These are phyloP conservation scores for Nyssa sinensis DNA, from an alignment of 148 eudicot genomes.

Conservation along the genomic window DNA sequence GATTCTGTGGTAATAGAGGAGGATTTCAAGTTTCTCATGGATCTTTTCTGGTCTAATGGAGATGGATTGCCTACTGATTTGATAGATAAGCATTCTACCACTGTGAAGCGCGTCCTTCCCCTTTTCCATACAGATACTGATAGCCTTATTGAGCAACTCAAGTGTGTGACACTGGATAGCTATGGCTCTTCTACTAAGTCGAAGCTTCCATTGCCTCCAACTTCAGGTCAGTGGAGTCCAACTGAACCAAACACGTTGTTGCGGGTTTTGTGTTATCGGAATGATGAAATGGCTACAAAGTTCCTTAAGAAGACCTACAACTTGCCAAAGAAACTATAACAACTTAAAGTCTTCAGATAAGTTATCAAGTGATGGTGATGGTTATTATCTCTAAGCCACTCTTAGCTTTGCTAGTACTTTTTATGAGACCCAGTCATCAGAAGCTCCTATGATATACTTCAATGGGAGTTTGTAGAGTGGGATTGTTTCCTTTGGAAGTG, in stretches of 20 bases:
- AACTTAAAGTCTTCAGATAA: too few species aligned
- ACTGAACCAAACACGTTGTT: constrained; percentile 74
- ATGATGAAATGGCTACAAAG: constrained; percentile 74
- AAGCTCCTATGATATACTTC: neutral
- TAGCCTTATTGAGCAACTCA: constrained; percentile 64
- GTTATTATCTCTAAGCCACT: neutral
- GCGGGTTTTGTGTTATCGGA: constrained; percentile 71
- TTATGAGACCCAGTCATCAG: neutral
- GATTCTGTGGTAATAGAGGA: constrained; percentile 64
- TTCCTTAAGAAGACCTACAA: constrained; percentile 74
- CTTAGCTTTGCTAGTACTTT: neutral
- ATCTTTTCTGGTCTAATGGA: constrained; percentile 88
- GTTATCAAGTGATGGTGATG: too few species aligned
- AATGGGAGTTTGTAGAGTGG: neutral
- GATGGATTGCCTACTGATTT: constrained; percentile 81
- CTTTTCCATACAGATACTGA: constrained; percentile 49
- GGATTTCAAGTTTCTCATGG: constrained; percentile 66
- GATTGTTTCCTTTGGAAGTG: neutral
- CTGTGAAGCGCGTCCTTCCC: constrained; percentile 49
- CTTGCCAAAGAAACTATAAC: constrained; percentile 68
- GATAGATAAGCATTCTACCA: constrained; percentile 55
- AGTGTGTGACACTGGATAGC: constrained; percentile 20
- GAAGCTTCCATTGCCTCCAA: constrained; percentile 70
- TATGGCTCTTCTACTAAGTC: constrained; percentile 51
- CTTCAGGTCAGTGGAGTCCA: constrained; percentile 73